phyloP scores from a whole-genome alignment of 495 filamentous ascomycete species.

The Aspergillus heteromorphus region DNA sequence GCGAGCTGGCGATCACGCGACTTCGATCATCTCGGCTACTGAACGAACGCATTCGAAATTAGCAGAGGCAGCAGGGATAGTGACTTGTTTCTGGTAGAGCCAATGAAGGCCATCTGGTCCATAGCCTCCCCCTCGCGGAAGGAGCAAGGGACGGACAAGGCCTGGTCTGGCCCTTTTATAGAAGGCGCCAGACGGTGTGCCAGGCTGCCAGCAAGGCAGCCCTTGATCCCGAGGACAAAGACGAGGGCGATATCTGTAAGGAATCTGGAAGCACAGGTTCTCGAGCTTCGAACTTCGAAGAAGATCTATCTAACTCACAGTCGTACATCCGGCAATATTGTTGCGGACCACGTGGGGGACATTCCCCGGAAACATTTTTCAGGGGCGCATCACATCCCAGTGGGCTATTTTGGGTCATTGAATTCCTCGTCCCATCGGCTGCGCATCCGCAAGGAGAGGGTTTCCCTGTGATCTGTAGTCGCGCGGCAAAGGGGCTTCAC shows the following conservation, averaged over 20 bases:
- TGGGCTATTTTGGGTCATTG: neutral
- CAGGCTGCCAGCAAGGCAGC: neutral
- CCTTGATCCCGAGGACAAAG: neutral
- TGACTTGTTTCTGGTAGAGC: neutral
- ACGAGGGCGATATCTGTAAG: too few relatives aligned
- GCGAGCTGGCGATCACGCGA: neutral
- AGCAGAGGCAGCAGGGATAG: neutral
- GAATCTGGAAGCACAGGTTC: neutral
- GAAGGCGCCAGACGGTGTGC: neutral
- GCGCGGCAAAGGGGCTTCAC: neutral
- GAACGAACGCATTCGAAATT: neutral
- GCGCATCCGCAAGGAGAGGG: neutral
- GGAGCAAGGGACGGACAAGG: neutral
- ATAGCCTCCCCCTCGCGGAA: neutral
- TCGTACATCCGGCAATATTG: neutral
- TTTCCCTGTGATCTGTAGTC: neutral
- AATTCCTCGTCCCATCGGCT: neutral
- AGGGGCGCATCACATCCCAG: neutral
- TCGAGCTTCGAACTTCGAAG: too few relatives aligned
- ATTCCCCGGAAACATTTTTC: neutral
- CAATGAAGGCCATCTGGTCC: too few relatives aligned
- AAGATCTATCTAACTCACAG: too few relatives aligned
- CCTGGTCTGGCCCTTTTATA: neutral
- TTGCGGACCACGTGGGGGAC: slow-evolving; percentile 3
- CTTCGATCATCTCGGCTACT: neutral